These are phyloP conservation scores for Pyrenochaeta sp. DNA, from an alignment of 2,329 filamentous ascomycete species.

Conservation along the genomic window DNA sequence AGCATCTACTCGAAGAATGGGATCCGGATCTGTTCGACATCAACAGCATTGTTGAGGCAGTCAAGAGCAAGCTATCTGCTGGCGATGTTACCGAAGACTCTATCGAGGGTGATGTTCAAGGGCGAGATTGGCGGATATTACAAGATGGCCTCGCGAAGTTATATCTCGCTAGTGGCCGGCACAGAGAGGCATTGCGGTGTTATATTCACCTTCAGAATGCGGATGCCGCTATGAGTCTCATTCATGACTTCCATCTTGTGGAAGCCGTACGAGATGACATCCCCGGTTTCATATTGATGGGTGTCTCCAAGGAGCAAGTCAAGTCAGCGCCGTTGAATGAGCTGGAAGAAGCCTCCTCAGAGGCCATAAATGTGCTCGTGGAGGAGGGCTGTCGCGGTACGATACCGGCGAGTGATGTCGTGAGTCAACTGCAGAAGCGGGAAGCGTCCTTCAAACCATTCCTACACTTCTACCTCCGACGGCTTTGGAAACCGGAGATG, in stretches of 20 bases:
- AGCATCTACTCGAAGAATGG: conserved; percentile 83
- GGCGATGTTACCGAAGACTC: conserved; percentile 79
- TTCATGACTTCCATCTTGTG: conserved; percentile 87
- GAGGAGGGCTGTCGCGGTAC: conserved; percentile 91
- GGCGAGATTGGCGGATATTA: conserved; percentile 88
- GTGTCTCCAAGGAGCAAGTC: conserved; percentile 77
- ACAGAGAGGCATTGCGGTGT: conserved; percentile 83
- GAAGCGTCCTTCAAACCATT: conserved; percentile 68
- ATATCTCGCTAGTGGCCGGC: conserved; percentile 81
- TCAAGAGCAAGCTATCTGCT: conserved; percentile 83
- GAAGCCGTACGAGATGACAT: conserved; percentile 91
- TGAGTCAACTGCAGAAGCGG: conserved; percentile 73
- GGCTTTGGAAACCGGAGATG: conserved; percentile 81
- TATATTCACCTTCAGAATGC: conserved; percentile 93
- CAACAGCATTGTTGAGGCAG: conserved; percentile 75
- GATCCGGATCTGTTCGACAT: conserved; percentile 84
- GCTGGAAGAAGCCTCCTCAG: conserved; percentile 79
- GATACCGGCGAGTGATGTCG: conserved; percentile 78
- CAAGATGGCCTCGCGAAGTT: conserved; percentile 85
- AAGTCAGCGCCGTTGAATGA: conserved; percentile 72
- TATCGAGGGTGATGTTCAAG: conserved; percentile 74
- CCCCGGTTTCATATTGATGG: conserved; percentile 83
- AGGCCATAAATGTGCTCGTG: conserved; percentile 86
- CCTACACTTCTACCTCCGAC: conserved; percentile 89
- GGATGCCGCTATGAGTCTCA: conserved; percentile 84